phyloP scores from a whole-genome alignment of 1,284 basidiomycete genomes.

The Melanopsichium pennsylvanicum region DNA sequence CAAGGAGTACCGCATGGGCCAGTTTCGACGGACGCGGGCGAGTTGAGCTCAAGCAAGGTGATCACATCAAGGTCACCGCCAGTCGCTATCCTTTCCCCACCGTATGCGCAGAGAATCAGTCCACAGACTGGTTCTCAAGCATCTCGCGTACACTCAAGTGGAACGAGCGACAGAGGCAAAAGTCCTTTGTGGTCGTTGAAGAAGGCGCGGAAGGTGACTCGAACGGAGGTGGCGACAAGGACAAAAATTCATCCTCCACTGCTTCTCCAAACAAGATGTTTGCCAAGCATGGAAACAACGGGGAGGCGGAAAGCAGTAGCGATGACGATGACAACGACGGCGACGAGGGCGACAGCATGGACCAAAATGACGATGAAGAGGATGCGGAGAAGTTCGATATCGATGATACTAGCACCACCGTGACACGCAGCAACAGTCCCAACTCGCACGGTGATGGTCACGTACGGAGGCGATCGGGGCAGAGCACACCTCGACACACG shows the following conservation, averaged over 20 bases:
- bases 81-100: constrained; percentile 99
- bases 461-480: constrained; percentile 26
- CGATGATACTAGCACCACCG: constrained; percentile 56
- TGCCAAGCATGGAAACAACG: constrained; percentile 25
- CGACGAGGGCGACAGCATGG: constrained; percentile 26
- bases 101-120: constrained; percentile 95
- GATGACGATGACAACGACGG: constrained; percentile 41
- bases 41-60: constrained; percentile 84
- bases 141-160: constrained; percentile 95
- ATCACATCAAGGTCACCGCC: constrained; percentile 98
- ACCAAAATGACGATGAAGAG: constrained; percentile 42
- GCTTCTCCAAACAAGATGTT: constrained; percentile 32
- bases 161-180: constrained; percentile 65
- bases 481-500: constrained; percentile 21
- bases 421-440: constrained; percentile 47
- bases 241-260: constrained; percentile 12
- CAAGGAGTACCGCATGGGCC: constrained; percentile 96
- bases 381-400: constrained; percentile 61
- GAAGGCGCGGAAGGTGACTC: constrained; percentile 73
- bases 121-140: constrained; percentile 96
- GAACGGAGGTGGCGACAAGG: constrained; percentile 14
- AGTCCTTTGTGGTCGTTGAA: constrained; percentile 69
- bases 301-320: constrained; percentile 15
- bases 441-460: constrained; percentile 28
- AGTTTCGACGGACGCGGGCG: constrained; percentile 97